phyloP scores from a whole-genome alignment of 352 stramenopile genomes.

The Phytophthora kernoviae region DNA sequence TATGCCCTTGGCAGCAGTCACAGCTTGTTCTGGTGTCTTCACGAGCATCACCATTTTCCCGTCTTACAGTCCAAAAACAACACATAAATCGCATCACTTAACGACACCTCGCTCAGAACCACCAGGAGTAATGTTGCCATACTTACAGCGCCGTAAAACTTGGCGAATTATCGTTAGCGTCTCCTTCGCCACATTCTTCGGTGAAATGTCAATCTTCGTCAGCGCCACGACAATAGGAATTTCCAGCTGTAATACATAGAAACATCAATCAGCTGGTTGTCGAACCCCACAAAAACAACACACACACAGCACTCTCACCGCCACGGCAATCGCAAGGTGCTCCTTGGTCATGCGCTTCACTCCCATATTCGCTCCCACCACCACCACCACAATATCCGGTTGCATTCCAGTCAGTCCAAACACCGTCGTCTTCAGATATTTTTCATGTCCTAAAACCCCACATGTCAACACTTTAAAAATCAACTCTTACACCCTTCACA shows the following conservation, averaged over 20 bases:
- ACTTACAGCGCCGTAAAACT: slow-evolving; percentile 77
- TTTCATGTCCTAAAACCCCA: slow-evolving; percentile 95
- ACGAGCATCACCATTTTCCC: slow-evolving; percentile 95
- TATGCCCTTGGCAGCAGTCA: slow-evolving; percentile 88
- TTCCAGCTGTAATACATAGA: slow-evolving; percentile 57
- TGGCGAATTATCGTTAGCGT: slow-evolving; percentile 91
- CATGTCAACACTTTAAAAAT: background rate
- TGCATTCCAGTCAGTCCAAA: slow-evolving; percentile 98
- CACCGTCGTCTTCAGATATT: slow-evolving; percentile 99
- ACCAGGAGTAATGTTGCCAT: background rate
- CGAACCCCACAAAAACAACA: background rate
- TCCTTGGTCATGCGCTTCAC: slow-evolving; percentile 95
- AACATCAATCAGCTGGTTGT: background rate
- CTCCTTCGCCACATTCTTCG: slow-evolving; percentile 92
- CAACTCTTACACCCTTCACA: background rate
- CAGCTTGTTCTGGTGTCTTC: slow-evolving; percentile 86
- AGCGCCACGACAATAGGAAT: slow-evolving; percentile 94
- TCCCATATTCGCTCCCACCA: slow-evolving; percentile 94
- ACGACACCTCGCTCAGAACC: background rate
- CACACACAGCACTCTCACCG: slow-evolving; percentile 37
- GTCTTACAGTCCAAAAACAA: slow-evolving; percentile 44
- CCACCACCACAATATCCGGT: slow-evolving; percentile 95
- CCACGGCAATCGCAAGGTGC: slow-evolving; percentile 92
- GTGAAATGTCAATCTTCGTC: slow-evolving; percentile 95
- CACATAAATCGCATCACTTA: too few species aligned